Conservation (phyloP, 768 basidiomycete genomes). For the Lyophyllum semitale region DNA sequence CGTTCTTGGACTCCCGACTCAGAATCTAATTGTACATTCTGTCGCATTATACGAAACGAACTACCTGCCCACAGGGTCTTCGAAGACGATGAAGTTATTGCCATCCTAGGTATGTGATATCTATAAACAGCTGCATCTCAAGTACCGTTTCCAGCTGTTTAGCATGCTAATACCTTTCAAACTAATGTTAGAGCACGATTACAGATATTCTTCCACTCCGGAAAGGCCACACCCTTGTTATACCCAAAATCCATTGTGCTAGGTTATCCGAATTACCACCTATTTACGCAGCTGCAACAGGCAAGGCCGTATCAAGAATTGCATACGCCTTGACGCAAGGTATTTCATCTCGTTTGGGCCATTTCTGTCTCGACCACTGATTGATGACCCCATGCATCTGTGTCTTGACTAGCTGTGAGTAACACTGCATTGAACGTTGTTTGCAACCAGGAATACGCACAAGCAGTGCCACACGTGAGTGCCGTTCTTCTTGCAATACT, state of each 20-base stretch:
- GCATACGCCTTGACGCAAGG: conserved; percentile 66
- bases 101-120: conserved; percentile 54
- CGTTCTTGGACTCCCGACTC: conserved; percentile 50
- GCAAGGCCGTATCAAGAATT: conserved; percentile 60
- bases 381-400: not conserved
- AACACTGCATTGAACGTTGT: conserved; percentile 76
- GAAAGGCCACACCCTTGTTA: conserved; percentile 67
- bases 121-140: not conserved
- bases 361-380: not conserved
- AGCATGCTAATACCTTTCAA: not conserved
- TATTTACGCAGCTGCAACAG: conserved; percentile 59
- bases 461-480: conserved; percentile 75
- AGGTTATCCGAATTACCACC: conserved; percentile 66
- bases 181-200: not conserved
- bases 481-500: not conserved
- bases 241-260: conserved; percentile 66
- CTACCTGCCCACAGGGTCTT: conserved; percentile 51
- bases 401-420: conserved; percentile 44
- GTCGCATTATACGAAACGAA: conserved; percentile 58
- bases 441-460: conserved; percentile 82
- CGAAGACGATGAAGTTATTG: conserved; percentile 65
- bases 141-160: not conserved
- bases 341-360: conserved; percentile 23
- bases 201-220: conserved; percentile 73
- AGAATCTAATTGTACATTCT: conserved; percentile 55